These are phyloP conservation scores for Lizonia empirigonia DNA, from an alignment of 2,329 filamentous ascomycete genomes.

Conservation along the genomic window DNA sequence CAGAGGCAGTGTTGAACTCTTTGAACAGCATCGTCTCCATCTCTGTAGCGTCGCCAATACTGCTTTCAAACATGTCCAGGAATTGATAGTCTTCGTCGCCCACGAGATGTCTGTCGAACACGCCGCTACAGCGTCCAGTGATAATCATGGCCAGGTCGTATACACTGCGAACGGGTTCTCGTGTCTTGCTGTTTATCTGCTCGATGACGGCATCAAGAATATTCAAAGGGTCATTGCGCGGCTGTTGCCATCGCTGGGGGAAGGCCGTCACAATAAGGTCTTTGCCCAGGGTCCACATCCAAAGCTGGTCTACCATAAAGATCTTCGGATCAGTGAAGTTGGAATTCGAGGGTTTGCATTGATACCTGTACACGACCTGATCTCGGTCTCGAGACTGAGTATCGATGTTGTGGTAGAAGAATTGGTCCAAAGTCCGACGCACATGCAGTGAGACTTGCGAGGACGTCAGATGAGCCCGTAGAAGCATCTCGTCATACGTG, in stretches of 20 bases:
- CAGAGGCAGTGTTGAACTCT: constrained; percentile 65
- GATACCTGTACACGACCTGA: constrained; percentile 69
- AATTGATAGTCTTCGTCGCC: constrained; percentile 67
- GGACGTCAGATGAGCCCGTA: constrained; percentile 55
- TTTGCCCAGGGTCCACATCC: constrained; percentile 66
- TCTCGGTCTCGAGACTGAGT: constrained; percentile 65
- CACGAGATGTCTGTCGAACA: constrained; percentile 64
- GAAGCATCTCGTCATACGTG: constrained; percentile 54
- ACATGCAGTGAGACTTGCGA: constrained; percentile 60
- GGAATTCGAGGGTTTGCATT: constrained; percentile 44
- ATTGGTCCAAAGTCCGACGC: constrained; percentile 68
- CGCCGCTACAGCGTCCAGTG: constrained; percentile 63
- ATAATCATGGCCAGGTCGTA: constrained; percentile 69
- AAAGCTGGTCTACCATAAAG: constrained; percentile 72
- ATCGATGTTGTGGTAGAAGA: constrained; percentile 68
- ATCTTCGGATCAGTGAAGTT: constrained; percentile 60
- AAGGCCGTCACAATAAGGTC: constrained; percentile 67
- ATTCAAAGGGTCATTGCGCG: constrained; percentile 66
- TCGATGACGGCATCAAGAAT: constrained; percentile 68
- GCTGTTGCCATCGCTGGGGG: constrained; percentile 64
- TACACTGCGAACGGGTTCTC: constrained; percentile 63
- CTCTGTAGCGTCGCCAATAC: constrained; percentile 59
- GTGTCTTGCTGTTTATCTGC: constrained; percentile 68
- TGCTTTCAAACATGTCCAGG: constrained; percentile 70
- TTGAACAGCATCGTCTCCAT: constrained; percentile 63